Evolutionary conservation across 805 yeast genomes (phyloP).

Genomic region (Candida maesae): DNA sequence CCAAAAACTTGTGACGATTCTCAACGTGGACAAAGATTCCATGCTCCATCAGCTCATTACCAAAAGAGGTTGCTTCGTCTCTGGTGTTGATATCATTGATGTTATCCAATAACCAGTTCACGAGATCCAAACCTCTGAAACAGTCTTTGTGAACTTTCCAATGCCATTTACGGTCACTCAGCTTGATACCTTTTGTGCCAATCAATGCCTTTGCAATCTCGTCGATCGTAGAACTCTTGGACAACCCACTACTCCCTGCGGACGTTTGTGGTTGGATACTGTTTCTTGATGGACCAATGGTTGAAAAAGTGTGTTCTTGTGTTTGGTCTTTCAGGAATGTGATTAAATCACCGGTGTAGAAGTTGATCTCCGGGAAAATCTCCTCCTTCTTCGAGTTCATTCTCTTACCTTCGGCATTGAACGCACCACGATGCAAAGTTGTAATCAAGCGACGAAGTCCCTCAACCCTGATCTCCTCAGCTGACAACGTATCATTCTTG

Average conservation of each 20-base stretch:
- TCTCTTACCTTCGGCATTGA: slow-evolving; percentile 39
- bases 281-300: slow-evolving; percentile 12
- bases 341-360: slow-evolving; percentile 83
- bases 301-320: slow-evolving; percentile 16
- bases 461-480: slow-evolving; percentile 90
- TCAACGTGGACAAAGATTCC: slow-evolving; percentile 81
- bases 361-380: slow-evolving; percentile 68
- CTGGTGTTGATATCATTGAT: slow-evolving; percentile 76
- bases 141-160: slow-evolving; percentile 72
- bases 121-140: slow-evolving; percentile 82
- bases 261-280: background rate
- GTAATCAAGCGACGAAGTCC: slow-evolving; percentile 72
- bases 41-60: slow-evolving; percentile 69
- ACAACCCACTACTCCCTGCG: slow-evolving; percentile 35
- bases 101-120: slow-evolving; percentile 76
- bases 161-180: slow-evolving; percentile 89
- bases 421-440: slow-evolving; percentile 55
- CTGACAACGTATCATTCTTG: slow-evolving; percentile 58
- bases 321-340: slow-evolving; percentile 52
- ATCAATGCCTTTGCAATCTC: slow-evolving; percentile 66
- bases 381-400: slow-evolving; percentile 37
- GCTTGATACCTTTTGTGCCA: slow-evolving; percentile 55
- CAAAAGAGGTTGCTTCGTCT: slow-evolving; percentile 80
- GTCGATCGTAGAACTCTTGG: slow-evolving; percentile 44
- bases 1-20: slow-evolving; percentile 75